Evolutionary conservation across 2,329 filamentous ascomycete species (phyloP).

Genomic region (Ophiobolus disseminans): DNA sequence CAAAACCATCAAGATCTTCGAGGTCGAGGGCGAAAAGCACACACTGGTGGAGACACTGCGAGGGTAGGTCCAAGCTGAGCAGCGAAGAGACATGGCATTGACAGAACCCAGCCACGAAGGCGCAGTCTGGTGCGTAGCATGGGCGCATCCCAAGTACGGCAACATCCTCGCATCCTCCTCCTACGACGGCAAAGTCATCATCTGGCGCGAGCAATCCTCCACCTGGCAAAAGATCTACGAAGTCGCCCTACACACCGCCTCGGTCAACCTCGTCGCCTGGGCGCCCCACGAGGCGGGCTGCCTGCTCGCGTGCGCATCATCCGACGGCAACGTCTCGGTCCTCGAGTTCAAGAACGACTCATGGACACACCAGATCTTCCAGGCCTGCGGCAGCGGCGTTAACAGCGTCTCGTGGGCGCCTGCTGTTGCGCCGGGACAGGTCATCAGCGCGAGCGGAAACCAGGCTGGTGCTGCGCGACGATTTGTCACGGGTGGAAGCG

Average conservation of each 20-base stretch:
- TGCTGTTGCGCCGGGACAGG: conserved; percentile 79
- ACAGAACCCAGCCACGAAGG: conserved; percentile 79
- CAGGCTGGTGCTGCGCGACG: conserved; percentile 67
- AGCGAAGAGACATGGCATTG: conserved; percentile 13
- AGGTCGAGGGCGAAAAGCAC: conserved; percentile 93
- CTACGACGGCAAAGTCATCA: conserved; percentile 97
- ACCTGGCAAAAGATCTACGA: conserved; percentile 82
- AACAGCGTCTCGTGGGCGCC: conserved; percentile 97
- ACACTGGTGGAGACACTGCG: conserved; percentile 90
- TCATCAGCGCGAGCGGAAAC: conserved; percentile 73
- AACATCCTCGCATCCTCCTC: conserved; percentile 95
- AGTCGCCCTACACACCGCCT: conserved; percentile 91
- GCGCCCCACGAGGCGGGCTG: conserved; percentile 96
- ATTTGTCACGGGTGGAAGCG: conserved; percentile 93
- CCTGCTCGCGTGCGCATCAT: conserved; percentile 90
- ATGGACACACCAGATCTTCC: conserved; percentile 89
- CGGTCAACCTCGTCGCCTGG: conserved; percentile 96
- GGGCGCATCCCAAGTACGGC: conserved; percentile 96
- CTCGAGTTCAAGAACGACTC: conserved; percentile 97
- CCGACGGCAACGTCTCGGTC: conserved; percentile 90
- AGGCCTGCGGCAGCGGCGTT: conserved; percentile 90
- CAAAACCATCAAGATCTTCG: conserved; percentile 99
- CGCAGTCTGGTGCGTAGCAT: conserved; percentile 96
- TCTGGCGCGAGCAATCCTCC: conserved; percentile 85
- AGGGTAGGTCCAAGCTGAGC: conserved; percentile 66